Evolutionary conservation across 169 alveolate genomes (phyloP).

Genomic region (Eimeria falciformis): DNA sequence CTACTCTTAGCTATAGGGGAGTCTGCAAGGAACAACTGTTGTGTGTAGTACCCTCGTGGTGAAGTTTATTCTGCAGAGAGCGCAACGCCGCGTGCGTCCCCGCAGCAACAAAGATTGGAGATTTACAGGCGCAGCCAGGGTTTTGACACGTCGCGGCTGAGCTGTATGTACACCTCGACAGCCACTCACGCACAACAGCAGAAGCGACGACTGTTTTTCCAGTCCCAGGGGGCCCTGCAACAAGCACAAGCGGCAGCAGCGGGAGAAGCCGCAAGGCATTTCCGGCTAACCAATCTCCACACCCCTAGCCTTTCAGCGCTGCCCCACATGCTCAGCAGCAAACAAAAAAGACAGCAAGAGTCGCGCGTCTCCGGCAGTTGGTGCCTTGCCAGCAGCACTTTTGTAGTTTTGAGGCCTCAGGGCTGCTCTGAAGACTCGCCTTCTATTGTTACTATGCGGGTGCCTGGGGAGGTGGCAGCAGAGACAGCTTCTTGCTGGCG

Average conservation of each 20-base stretch:
- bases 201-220: constrained; percentile 68
- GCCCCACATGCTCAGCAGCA: too few relatives aligned
- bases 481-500: constrained; percentile 60
- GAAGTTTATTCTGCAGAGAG: constrained; percentile 55
- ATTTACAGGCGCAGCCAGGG: constrained; percentile 48
- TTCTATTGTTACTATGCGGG: constrained; percentile 58
- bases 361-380: too few relatives aligned
- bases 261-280: too few relatives aligned
- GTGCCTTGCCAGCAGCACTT: too few relatives aligned
- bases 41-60: constrained; percentile 30
- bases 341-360: too few relatives aligned
- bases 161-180: neutral
- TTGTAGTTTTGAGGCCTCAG: too few relatives aligned
- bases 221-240: constrained; percentile 65
- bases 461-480: constrained; percentile 61
- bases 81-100: constrained; percentile 73
- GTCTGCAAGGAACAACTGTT: neutral
- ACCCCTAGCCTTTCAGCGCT: too few relatives aligned
- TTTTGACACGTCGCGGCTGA: constrained; percentile 3
- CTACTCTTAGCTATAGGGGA: neutral
- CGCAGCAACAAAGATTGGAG: constrained; percentile 66
- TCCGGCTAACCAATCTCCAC: too few relatives aligned
- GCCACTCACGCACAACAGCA: constrained; percentile 56
- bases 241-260: neutral
- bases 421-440: constrained; percentile 28